A percentile compares a stretch with the other conserved stretches of the same genome.
Conservation (phyloP, 2,329 filamentous ascomycete genomes). For the Helotiales sp. region DNA sequence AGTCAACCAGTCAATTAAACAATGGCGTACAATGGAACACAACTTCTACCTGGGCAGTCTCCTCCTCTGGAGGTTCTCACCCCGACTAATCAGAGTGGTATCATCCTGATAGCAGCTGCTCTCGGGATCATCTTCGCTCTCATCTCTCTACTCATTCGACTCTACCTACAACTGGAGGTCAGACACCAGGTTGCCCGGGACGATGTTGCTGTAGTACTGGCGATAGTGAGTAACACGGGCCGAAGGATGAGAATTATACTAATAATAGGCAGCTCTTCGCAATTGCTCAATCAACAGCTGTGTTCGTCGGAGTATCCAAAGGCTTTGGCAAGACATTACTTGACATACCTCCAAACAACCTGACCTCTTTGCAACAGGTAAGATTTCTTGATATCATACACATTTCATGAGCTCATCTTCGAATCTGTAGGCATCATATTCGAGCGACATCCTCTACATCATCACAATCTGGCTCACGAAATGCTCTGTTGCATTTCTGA, state of each 20-base stretch:
- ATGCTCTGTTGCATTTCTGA: constrained; percentile 42
- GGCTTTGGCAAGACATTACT: constrained; percentile 42
- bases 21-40: constrained; percentile 9
- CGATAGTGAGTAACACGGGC: constrained; percentile 1
- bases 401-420: neutral
- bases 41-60: constrained; percentile 5
- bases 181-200: constrained; percentile 38
- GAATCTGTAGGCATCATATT: constrained; percentile 36
- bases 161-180: constrained; percentile 39
- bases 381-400: neutral
- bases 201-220: constrained; percentile 36
- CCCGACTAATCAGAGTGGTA: constrained; percentile 38
- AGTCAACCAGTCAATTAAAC: neutral
- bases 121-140: constrained; percentile 40
- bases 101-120: constrained; percentile 41
- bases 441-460: constrained; percentile 45
- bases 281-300: constrained; percentile 38
- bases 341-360: neutral
- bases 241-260: neutral
- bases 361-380: constrained; percentile 13
- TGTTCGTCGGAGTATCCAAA: constrained; percentile 39
- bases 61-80: constrained; percentile 8
- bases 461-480: constrained; percentile 44
- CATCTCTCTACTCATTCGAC: constrained; percentile 40
- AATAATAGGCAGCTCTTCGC: constrained; percentile 32